Conservation (phyloP, 345 rosid genomes). For the Eucalyptus curtisii region DNA sequence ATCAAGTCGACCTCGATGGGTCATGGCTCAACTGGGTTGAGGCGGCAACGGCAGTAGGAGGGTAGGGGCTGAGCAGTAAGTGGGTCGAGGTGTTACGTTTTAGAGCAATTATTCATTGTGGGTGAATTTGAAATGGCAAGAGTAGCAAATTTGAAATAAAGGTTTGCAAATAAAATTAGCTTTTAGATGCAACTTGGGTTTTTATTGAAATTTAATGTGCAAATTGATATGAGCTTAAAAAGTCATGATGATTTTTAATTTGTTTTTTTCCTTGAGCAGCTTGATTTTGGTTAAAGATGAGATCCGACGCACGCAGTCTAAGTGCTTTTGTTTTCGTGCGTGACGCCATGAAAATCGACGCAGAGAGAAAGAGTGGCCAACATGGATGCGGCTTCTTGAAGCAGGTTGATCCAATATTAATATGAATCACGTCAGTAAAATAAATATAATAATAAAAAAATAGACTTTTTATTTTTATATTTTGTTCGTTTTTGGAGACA, state of each 20-base stretch:
- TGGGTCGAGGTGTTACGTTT: neutral
- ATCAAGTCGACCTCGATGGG: neutral
- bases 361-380: neutral
- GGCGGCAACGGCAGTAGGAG: neutral
- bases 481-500: neutral
- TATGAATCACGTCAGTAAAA: neutral
- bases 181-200: neutral
- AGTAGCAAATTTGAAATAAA: neutral
- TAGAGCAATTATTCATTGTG: neutral
- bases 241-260: neutral
- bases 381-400: neutral
- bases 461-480: neutral
- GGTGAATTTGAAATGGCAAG: neutral
- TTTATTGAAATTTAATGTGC: neutral
- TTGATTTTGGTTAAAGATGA: neutral
- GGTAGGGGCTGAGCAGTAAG: neutral
- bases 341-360: neutral
- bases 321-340: neutral
- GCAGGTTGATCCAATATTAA: neutral
- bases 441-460: neutral
- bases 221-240: neutral
- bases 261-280: neutral
- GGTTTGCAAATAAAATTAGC: neutral
- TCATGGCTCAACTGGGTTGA: fast-evolving
- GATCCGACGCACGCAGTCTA: neutral